A percentile compares a stretch with the other conserved stretches of the same genome.
These are phyloP conservation scores for Salix caprea DNA, from an alignment of 345 rosid species.

Conservation along the genomic window DNA sequence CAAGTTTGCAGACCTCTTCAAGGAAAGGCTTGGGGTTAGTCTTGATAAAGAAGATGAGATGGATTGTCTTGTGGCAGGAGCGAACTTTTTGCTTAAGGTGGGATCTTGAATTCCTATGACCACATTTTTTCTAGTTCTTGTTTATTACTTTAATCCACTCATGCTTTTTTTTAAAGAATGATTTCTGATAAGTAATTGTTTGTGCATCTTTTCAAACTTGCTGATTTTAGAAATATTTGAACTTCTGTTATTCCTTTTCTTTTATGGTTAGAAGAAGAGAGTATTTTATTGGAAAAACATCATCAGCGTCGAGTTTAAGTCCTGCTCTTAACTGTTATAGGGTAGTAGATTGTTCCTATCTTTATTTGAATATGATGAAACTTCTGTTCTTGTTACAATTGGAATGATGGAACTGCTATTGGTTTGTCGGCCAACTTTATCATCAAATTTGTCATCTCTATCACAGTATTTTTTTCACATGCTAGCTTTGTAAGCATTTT, in stretches of 20 bases:
- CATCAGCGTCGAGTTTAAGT: neutral
- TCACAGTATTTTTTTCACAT: neutral
- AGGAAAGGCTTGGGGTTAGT: conserved; percentile 89
- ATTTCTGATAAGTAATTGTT: neutral
- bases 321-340: neutral
- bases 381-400: neutral
- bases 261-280: neutral
- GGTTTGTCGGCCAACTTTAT: neutral
- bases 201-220: neutral
- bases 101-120: neutral
- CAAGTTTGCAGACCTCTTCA: conserved; percentile 88
- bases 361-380: neutral
- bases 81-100: conserved; percentile 96
- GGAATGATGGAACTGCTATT: neutral
- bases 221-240: neutral
- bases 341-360: neutral
- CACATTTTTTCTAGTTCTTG: neutral
- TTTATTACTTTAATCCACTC: neutral
- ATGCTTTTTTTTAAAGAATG: neutral
- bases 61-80: conserved; percentile 98
- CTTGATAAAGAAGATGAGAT: conserved; percentile 99
- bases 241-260: neutral
- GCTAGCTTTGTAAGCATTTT: neutral
- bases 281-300: neutral
- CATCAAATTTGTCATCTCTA: neutral